Evolutionary conservation across 768 basidiomycete species (phyloP).

Genomic region (Brasilioporus rufonigricans): DNA sequence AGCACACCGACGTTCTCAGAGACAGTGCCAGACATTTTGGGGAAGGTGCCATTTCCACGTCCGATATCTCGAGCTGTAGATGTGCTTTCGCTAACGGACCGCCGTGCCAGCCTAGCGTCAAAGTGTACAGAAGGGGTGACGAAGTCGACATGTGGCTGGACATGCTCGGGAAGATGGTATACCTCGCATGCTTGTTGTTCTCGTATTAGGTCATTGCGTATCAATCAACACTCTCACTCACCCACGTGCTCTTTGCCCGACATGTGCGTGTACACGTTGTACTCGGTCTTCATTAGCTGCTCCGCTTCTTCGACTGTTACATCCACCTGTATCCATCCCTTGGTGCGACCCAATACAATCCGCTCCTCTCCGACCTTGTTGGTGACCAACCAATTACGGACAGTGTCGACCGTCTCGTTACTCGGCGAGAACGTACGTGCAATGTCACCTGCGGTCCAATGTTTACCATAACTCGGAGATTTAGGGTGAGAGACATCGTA

Average conservation of each 20-base stretch:
- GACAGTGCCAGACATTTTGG: conserved; percentile 13
- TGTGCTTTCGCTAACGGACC: conserved; percentile 5
- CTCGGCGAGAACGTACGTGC: conserved; percentile 22
- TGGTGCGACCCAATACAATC: conserved; percentile 13
- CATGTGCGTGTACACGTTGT: conserved; percentile 29
- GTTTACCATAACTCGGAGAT: conserved; percentile 29
- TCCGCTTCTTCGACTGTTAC: conserved; percentile 34
- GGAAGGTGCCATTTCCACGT: too few relatives aligned
- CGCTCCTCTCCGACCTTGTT: conserved; percentile 24
- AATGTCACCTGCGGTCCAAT: conserved; percentile 31
- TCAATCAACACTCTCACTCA: conserved; percentile 1
- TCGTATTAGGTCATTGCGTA: neutral
- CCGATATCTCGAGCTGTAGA: conserved; percentile 14
- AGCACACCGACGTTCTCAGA: conserved; percentile 5
- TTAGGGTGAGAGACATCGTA: conserved; percentile 35
- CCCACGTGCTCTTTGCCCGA: conserved; percentile 28
- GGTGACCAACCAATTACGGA: conserved; percentile 25
- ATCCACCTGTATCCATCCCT: conserved; percentile 29
- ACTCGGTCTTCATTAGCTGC: conserved; percentile 30
- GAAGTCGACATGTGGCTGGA: conserved; percentile 34
- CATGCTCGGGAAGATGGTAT: conserved; percentile 33
- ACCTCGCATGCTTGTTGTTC: conserved; percentile 26
- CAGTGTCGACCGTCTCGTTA: conserved; percentile 19
- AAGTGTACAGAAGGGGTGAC: conserved; percentile 38
- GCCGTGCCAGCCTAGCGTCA: conserved; percentile 1